Percentiles rank a stretch among this genome's conserved stretches.
Evolutionary conservation across 192 early-diverging fungal genomes (phyloP).

Genomic region (Diversispora eburnea): DNA sequence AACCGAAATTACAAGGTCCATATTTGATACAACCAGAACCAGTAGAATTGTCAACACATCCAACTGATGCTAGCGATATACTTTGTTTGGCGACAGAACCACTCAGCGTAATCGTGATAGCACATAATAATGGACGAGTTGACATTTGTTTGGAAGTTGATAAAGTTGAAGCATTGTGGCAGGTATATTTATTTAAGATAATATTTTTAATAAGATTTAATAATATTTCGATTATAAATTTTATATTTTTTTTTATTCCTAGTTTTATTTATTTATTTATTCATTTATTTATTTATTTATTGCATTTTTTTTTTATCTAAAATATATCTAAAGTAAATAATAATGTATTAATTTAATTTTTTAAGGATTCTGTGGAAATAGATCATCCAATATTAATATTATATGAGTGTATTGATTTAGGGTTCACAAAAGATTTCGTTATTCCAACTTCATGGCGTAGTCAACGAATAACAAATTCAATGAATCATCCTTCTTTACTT

Average conservation of each 20-base stretch:
- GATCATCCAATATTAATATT: constrained; percentile 27
- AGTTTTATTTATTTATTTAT: neutral
- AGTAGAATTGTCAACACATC: constrained; percentile 26
- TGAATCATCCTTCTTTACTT: constrained; percentile 44
- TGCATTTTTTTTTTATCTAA: neutral
- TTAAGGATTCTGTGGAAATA: neutral
- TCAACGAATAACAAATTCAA: neutral
- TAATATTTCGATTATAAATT: no score
- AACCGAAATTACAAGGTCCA: constrained; percentile 47
- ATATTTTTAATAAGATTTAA: no score
- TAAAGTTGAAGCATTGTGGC: constrained; percentile 40
- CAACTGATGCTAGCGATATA: constrained; percentile 43
- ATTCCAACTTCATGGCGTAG: neutral
- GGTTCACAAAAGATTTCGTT: constrained; percentile 32
- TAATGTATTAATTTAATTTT: neutral
- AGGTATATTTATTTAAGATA: neutral
- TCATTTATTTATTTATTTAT: neutral
- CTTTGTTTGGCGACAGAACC: constrained; percentile 41
- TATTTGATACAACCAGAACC: constrained; percentile 45
- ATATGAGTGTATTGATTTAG: constrained; percentile 44
- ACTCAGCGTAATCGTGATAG: constrained; percentile 53
- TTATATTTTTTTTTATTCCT: neutral
- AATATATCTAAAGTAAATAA: neutral
- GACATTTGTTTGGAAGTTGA: constrained; percentile 62
- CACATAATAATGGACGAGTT: constrained; percentile 56